These are phyloP conservation scores for Fusarium euwallaceae DNA, from an alignment of 2,329 filamentous ascomycete genomes.

Conservation along the genomic window DNA sequence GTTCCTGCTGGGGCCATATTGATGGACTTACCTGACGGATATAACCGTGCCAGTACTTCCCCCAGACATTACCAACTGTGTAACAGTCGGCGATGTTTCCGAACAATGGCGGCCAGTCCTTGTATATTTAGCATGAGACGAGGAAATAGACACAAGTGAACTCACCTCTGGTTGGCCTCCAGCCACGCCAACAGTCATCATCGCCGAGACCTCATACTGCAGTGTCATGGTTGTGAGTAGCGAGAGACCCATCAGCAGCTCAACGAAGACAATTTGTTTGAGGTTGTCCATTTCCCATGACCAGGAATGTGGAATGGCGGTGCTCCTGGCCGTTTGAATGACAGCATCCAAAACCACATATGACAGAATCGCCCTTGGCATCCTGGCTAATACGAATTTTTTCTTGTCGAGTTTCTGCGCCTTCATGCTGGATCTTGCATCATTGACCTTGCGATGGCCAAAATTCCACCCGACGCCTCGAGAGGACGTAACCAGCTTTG, in stretches of 20 bases:
- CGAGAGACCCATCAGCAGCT: slow-evolving; percentile 16
- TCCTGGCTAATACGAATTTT: neutral
- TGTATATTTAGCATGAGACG: neutral
- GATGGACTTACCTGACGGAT: slow-evolving; percentile 17
- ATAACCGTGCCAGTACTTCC: slow-evolving; percentile 34
- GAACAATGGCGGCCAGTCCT: slow-evolving; percentile 32
- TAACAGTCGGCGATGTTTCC: slow-evolving; percentile 15
- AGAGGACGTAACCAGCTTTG: slow-evolving; percentile 7
- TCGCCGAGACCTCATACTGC: slow-evolving; percentile 24
- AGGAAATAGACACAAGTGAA: too few relatives aligned
- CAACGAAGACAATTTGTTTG: neutral
- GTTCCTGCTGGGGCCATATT: too few relatives aligned
- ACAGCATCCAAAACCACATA: slow-evolving; percentile 18
- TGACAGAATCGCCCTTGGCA: slow-evolving; percentile 1
- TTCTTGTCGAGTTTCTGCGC: neutral
- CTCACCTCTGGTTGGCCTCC: slow-evolving; percentile 16
- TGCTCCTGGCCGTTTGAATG: slow-evolving; percentile 1
- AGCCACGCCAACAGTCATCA: slow-evolving; percentile 4
- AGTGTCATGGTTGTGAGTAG: slow-evolving; percentile 20
- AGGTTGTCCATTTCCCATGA: slow-evolving; percentile 4
- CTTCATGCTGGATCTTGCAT: neutral
- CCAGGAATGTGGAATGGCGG: neutral
- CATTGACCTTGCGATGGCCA: slow-evolving; percentile 10
- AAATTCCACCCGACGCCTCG: slow-evolving; percentile 33
- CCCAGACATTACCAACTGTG: slow-evolving; percentile 30